Percentiles rank a stretch among this genome's conserved stretches.
These are phyloP conservation scores for Mycosarcoma maydis DNA, from an alignment of 1,284 basidiomycete genomes.

Conservation along the genomic window DNA sequence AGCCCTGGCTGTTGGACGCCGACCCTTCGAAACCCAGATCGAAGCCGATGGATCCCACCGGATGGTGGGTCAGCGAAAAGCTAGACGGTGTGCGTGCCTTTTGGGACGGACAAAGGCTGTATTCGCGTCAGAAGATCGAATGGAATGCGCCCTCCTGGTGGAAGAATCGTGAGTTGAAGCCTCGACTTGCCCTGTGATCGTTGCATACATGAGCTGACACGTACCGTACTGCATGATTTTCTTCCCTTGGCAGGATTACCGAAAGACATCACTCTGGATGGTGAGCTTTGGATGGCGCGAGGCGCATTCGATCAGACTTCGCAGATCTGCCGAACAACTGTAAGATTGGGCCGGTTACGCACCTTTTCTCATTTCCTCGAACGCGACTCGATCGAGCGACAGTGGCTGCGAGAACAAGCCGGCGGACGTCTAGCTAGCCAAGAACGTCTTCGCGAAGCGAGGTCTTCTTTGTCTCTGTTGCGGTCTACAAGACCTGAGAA, in stretches of 20 bases:
- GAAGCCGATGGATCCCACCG: conserved; percentile 71
- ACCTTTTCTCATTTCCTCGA: conserved; percentile 34
- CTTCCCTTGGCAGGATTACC: conserved; percentile 70
- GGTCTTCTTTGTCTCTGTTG: neutral
- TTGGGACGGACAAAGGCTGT: conserved; percentile 73
- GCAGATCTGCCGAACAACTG: conserved; percentile 45
- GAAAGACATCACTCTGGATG: conserved; percentile 73
- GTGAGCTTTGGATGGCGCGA: conserved; percentile 69
- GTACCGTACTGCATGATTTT: neutral
- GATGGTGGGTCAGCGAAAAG: conserved; percentile 77
- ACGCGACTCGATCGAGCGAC: conserved; percentile 39
- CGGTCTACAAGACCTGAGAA: neutral
- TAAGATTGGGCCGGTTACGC: conserved; percentile 42
- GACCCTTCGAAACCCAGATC: conserved; percentile 59
- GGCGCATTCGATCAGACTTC: conserved; percentile 54
- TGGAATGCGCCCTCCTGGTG: conserved; percentile 75
- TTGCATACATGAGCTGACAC: neutral
- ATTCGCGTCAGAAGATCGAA: conserved; percentile 73
- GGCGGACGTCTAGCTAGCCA: conserved; percentile 69
- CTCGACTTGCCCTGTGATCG: neutral
- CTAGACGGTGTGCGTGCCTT: conserved; percentile 70
- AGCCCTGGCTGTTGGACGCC: conserved; percentile 73
- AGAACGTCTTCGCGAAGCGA: conserved; percentile 22
- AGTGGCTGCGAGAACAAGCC: conserved; percentile 36
- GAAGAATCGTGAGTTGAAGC: conserved; percentile 70